Conservation (phyloP, 116 monocot genomes). For the Thalassia testudinum region DNA sequence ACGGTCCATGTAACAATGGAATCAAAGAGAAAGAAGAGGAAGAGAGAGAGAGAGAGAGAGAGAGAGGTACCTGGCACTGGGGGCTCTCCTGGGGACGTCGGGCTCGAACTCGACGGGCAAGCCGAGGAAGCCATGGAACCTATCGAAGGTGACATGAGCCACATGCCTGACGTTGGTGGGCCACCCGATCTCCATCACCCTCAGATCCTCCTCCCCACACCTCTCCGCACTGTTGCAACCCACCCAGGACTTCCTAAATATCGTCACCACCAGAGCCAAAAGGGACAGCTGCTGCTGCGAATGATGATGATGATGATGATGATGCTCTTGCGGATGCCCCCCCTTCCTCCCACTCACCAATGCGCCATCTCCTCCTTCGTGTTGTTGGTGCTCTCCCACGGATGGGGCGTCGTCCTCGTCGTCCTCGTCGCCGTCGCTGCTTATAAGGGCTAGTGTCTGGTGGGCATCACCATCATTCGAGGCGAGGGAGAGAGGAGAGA, state of each 20-base stretch:
- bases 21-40: too few relatives aligned
- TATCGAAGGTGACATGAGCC: conserved; percentile 62
- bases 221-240: conserved; percentile 4
- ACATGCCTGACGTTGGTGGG: conserved; percentile 50
- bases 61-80: conserved; percentile 39
- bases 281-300: conserved; percentile 15
- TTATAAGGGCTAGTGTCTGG: background rate
- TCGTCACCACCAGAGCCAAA: conserved; percentile 30
- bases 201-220: conserved; percentile 13
- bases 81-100: conserved; percentile 33
- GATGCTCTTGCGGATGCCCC: conserved; percentile 5
- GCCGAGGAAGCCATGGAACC: conserved; percentile 63
- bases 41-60: background rate
- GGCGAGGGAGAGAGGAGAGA: conserved; percentile 19
- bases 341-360: conserved; percentile 3
- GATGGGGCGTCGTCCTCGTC: background rate
- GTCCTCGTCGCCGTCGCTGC: too few relatives aligned
- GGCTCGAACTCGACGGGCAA: conserved; percentile 62
- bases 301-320: background rate
- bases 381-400: background rate
- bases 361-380: background rate
- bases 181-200: conserved; percentile 44
- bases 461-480: conserved; percentile 16
- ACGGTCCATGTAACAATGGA: too few relatives aligned
- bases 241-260: conserved; percentile 28